Percentiles rank a stretch among this genome's conserved stretches.
These are phyloP conservation scores for Groenewaldozyma sp. DNA, from an alignment of 1,139 yeast genomes.

Conservation along the genomic window DNA sequence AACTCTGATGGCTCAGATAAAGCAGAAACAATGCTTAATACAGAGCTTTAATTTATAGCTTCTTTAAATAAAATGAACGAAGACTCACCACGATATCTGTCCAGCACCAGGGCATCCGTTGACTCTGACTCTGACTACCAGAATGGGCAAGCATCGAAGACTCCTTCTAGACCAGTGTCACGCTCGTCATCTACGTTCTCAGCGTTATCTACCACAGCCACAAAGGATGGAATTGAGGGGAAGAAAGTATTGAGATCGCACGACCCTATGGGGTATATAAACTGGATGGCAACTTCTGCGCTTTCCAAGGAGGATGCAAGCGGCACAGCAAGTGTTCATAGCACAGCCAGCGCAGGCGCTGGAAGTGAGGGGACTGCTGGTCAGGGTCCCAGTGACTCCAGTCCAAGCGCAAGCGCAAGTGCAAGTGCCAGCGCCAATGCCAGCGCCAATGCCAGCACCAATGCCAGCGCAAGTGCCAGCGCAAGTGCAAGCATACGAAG, in stretches of 20 bases:
- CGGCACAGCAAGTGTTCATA: neutral
- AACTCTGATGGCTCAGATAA: conserved; percentile 5
- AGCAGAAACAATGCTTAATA: conserved; percentile 8
- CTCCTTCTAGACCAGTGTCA: conserved; percentile 45
- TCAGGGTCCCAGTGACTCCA: neutral
- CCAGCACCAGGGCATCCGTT: conserved; percentile 25
- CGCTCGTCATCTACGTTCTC: conserved; percentile 50
- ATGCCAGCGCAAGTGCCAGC: neutral
- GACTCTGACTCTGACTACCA: conserved; percentile 30
- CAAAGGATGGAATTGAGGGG: conserved; percentile 66
- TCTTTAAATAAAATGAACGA: neutral
- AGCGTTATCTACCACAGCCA: conserved; percentile 60
- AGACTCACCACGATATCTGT: conserved; percentile 3
- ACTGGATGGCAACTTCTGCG: conserved; percentile 14
- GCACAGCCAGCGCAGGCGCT: neutral
- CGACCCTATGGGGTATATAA: conserved; percentile 29
- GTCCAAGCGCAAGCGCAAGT: neutral
- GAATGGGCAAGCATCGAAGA: conserved; percentile 4
- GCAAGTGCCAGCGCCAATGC: neutral
- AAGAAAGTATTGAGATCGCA: conserved; percentile 42
- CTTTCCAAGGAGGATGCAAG: neutral
- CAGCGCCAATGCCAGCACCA: neutral
- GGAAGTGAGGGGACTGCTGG: neutral
- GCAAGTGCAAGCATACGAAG: conserved; percentile 2
- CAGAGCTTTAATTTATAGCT: no score